Percentiles rank a stretch among this genome's conserved stretches.
Evolutionary conservation across 169 alveolate species (phyloP).

Genomic region (Besnoitia besnoiti): DNA sequence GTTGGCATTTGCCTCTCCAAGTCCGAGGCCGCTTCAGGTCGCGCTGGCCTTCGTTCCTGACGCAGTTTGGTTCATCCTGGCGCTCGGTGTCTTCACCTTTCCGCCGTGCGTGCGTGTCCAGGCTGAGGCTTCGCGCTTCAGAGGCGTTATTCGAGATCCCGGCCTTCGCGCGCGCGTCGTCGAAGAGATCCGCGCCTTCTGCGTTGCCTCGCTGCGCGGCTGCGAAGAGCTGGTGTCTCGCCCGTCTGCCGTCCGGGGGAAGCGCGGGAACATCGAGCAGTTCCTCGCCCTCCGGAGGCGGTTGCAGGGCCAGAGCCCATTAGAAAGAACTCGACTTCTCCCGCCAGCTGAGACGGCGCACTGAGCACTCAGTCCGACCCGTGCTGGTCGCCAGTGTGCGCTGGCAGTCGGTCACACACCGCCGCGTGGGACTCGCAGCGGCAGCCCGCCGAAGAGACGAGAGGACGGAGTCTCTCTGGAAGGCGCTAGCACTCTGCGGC

Average conservation of each 20-base stretch:
- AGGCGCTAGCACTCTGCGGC: too few species aligned
- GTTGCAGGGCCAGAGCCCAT: too few species aligned
- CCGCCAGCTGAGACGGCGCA: too few species aligned
- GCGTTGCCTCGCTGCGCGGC: not conserved
- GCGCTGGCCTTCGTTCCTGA: not conserved
- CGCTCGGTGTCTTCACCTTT: not conserved
- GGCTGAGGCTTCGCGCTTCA: slow-evolving; percentile 33
- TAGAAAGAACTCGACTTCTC: too few species aligned
- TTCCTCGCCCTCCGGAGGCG: not conserved
- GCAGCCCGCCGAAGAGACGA: too few species aligned
- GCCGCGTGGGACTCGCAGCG: too few species aligned
- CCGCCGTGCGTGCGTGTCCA: not conserved
- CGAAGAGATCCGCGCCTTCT: not conserved
- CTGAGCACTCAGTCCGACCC: too few species aligned
- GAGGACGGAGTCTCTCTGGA: too few species aligned
- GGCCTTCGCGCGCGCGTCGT: not conserved
- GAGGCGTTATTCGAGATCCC: not conserved
- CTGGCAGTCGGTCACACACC: too few species aligned
- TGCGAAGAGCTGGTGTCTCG: not conserved
- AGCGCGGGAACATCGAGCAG: not conserved
- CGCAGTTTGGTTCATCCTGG: too few species aligned
- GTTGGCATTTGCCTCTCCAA: too few species aligned
- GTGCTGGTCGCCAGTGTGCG: too few species aligned
- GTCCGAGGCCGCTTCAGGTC: not conserved
- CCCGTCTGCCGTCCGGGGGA: slow-evolving; percentile 6